Base-by-base conservation (phyloP, 1,139 yeast species). In the Debaryomyces subglobosus region DNA sequence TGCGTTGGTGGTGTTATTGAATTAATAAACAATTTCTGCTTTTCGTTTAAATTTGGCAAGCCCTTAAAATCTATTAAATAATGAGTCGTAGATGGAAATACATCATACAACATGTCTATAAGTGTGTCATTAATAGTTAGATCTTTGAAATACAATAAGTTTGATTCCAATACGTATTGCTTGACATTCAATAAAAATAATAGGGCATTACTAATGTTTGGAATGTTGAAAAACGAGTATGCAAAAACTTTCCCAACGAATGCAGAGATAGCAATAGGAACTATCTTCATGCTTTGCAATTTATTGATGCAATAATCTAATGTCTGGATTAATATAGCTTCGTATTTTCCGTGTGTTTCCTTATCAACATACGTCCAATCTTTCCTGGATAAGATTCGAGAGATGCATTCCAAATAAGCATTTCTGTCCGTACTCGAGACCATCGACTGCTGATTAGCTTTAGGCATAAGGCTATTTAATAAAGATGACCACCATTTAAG, bases 161-260 rank as follows among this genome's bases (percentile, higher is more conserved):
- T 40, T n/a, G 43, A 34, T 49, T 68, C 68, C 52, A 67, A 63
- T 27, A 63, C 58, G 20, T 62, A 58, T 72, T 70, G 75, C 57
- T 74, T 83, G 54, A 86, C 83, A 56, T 82, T 83, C 42, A 89
- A 67, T 18, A 85, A 63, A 53, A 85, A 85, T 38, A 88, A 66
- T 34, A 89, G 65, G 1, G 88, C 85, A 39, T 72, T 74, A 13
- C 88, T 81, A 5, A 86, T 82, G n/a, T 79, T 74, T 0, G 86
- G 85, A 2, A 87, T 62, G 53, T 78, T 71, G 60, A 84, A 80
- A 56, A 78, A 89, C 12, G 84, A 70, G 59, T 82, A 81, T 1
- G 95, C 92, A 63, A 89, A 81, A 0, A 86, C 79, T 60, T 89
- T 89, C 9, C 96, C 96, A n/a, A 85, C 74, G 60, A 89, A 88